Conservation (phyloP, 805 yeast genomes). For the Starmerella apicola region DNA sequence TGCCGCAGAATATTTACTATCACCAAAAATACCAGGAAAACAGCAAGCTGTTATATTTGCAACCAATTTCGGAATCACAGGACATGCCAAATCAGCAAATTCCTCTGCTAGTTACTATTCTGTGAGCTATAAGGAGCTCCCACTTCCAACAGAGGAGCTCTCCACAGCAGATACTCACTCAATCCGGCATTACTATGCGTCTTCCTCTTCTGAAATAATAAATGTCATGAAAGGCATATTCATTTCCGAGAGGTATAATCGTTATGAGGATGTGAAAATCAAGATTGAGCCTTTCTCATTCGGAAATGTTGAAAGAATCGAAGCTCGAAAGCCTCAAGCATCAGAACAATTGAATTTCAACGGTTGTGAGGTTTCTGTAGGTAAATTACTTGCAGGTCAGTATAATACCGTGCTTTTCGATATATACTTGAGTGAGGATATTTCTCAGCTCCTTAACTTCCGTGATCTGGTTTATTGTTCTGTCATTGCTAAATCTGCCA, state of each 20-base stretch:
- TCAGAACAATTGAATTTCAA: neutral
- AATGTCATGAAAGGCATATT: conserved; percentile 2
- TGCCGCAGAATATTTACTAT: conserved; percentile 1
- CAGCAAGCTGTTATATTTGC: conserved; percentile 8
- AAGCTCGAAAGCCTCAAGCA: conserved; percentile 1
- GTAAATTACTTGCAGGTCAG: conserved; percentile 10
- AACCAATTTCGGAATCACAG: conserved; percentile 6
- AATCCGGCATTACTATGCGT: conserved; percentile 6
- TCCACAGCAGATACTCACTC: too few relatives aligned
- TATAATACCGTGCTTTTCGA: conserved; percentile 5
- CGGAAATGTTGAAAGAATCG: neutral
- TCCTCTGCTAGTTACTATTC: too few relatives aligned
- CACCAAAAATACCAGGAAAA: neutral
- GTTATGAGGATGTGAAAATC: conserved; percentile 3
- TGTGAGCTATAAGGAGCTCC: too few relatives aligned
- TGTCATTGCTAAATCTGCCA: neutral
- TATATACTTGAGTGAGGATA: neutral
- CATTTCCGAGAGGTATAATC: conserved; percentile 4
- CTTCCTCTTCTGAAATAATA: neutral
- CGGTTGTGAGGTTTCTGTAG: conserved; percentile 1
- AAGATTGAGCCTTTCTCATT: neutral
- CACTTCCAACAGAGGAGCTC: too few relatives aligned
- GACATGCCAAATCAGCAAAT: too few relatives aligned
- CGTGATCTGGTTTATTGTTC: conserved; percentile 1
- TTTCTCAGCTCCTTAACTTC: neutral